phyloP scores from a whole-genome alignment of 768 basidiomycete genomes.

The Hericium erinaceus region DNA sequence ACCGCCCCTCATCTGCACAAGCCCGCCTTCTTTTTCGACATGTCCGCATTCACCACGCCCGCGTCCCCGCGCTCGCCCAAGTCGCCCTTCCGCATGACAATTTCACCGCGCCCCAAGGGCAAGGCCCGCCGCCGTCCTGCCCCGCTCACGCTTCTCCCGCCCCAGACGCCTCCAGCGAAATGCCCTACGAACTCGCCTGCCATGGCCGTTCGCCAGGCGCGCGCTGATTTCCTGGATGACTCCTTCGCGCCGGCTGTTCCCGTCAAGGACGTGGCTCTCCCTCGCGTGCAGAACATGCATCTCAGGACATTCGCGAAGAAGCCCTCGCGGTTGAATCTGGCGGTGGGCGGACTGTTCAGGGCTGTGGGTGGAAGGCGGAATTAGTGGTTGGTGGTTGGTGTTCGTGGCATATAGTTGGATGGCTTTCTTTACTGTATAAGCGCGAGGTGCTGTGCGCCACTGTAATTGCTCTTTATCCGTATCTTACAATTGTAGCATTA shows the following conservation, averaged over 20 bases:
- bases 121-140: neutral
- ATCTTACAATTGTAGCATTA: no score
- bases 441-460: neutral
- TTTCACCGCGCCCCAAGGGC: neutral
- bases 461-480: neutral
- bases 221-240: neutral
- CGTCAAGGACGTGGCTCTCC: neutral
- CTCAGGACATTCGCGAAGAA: neutral
- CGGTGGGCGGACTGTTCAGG: neutral
- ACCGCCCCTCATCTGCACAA: neutral
- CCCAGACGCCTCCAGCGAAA: neutral
- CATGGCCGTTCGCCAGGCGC: neutral
- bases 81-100: neutral
- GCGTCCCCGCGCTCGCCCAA: neutral
- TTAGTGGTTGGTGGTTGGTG: no score
- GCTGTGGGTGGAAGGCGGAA: neutral
- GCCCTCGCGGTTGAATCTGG: neutral
- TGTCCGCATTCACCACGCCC: neutral
- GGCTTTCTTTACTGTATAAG: neutral
- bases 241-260: neutral
- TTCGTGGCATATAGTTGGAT: neutral
- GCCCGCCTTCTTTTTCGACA: neutral
- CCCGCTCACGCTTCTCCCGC: conserved; percentile 1
- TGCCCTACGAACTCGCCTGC: neutral
- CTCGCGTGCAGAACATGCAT: neutral